Percentiles rank a stretch among this genome's conserved stretches.
Evolutionary conservation across 495 filamentous ascomycete species (phyloP).

Genomic region (Xylaria longipes): DNA sequence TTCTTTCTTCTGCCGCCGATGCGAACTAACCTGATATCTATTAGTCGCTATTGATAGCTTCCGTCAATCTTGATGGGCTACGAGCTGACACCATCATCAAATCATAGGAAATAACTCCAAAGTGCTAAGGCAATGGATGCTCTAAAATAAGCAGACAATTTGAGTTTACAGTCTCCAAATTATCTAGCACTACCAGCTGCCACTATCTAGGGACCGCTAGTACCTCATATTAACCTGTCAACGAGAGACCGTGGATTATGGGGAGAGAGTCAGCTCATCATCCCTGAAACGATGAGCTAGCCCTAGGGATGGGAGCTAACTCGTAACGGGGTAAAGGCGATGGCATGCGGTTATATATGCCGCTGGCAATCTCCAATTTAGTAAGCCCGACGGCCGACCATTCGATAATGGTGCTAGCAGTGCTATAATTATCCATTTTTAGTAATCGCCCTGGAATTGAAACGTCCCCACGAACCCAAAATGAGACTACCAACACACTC

Average conservation of each 20-base stretch:
- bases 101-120: background rate
- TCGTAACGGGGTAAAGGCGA: background rate
- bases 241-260: background rate
- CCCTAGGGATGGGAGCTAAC: background rate
- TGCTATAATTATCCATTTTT: conserved; percentile 26
- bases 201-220: background rate
- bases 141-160: conserved; percentile 13
- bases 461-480: conserved; percentile 6
- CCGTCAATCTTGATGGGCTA: background rate
- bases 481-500: background rate
- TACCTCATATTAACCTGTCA: background rate
- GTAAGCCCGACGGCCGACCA: conserved; percentile 17
- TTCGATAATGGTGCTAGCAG: conserved; percentile 21
- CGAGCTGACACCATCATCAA: background rate
- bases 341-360: background rate
- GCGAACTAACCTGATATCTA: background rate
- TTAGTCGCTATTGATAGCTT: conserved; percentile 1
- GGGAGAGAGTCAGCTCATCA: conserved; percentile 2
- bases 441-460: conserved; percentile 19
- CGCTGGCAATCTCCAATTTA: conserved; percentile 1
- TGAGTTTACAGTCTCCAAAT: background rate
- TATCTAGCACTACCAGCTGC: background rate
- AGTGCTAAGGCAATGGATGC: background rate
- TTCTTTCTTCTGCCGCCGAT: background rate
- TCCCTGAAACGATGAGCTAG: background rate